phyloP scores from a whole-genome alignment of 768 basidiomycete species.

The Austroboletus eburneus region DNA sequence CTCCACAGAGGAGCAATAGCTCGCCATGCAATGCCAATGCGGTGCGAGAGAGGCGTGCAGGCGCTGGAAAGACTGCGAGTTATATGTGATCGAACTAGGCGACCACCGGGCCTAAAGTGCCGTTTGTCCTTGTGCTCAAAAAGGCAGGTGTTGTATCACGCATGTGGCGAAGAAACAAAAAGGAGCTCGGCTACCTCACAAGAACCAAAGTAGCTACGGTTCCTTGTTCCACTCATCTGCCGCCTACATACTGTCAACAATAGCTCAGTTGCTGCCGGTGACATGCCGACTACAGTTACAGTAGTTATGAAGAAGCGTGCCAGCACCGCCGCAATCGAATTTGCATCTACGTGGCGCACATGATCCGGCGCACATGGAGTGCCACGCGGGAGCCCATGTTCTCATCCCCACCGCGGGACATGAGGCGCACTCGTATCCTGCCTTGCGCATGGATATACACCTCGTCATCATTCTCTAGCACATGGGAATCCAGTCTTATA shows the following conservation, averaged over 20 bases:
- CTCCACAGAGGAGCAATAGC: slow-evolving; percentile 27
- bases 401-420: slow-evolving; percentile 7
- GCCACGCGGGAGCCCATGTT: slow-evolving; percentile 22
- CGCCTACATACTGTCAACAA: not conserved
- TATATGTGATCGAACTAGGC: slow-evolving; percentile 13
- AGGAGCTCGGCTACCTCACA: slow-evolving; percentile 9
- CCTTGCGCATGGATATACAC: slow-evolving; percentile 29
- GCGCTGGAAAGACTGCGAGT: too few species aligned
- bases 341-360: slow-evolving; percentile 10
- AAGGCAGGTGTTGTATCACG: slow-evolving; percentile 29
- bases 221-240: not conserved
- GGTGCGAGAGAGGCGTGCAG: slow-evolving; percentile 1
- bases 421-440: slow-evolving; percentile 19
- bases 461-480: slow-evolving; percentile 27
- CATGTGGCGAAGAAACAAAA: slow-evolving; percentile 26
- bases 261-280: slow-evolving; percentile 11
- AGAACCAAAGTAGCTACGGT: not conserved
- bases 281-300: not conserved
- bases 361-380: slow-evolving; percentile 29
- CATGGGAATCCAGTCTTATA: slow-evolving; percentile 17
- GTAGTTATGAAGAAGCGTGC: slow-evolving; percentile 1
- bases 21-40: slow-evolving; percentile 16
- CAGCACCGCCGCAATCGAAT: slow-evolving; percentile 8
- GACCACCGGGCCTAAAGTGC: slow-evolving; percentile 6
- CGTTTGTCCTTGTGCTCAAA: slow-evolving; percentile 25